Percentiles rank a stretch among this genome's conserved stretches.
Evolutionary conservation across 2,329 filamentous ascomycete genomes (phyloP).

Genomic region (Neonectria sp.): DNA sequence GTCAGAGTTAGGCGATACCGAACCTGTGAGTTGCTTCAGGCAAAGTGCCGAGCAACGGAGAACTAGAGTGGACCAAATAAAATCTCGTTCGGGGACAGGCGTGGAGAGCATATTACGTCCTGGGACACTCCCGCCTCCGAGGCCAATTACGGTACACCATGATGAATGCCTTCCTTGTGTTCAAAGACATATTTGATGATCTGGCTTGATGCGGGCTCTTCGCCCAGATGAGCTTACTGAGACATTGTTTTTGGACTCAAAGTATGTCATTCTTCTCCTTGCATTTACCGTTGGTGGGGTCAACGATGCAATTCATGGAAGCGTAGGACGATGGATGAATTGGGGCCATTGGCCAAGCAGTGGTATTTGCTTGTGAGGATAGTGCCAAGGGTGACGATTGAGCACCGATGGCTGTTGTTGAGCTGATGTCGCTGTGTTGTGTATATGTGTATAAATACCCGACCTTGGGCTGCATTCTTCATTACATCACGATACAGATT

Average conservation of each 20-base stretch:
- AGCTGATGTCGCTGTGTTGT: not conserved
- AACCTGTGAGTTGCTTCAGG: not conserved
- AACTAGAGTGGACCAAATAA: no score
- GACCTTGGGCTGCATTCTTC: not conserved
- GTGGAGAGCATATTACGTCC: not conserved
- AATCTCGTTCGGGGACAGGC: not conserved
- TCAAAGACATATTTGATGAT: not conserved
- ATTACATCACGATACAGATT: conserved; percentile 9
- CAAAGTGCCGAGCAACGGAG: not conserved
- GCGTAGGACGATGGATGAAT: not conserved
- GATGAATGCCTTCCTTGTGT: not conserved
- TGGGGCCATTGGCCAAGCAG: not conserved
- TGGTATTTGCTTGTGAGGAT: not conserved
- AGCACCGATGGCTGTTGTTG: not conserved
- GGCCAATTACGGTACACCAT: not conserved
- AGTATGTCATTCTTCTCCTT: not conserved
- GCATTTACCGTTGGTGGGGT: not conserved
- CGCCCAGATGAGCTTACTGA: conserved; percentile 5
- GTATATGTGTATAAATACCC: not conserved
- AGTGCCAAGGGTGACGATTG: not conserved
- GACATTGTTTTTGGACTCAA: conserved; percentile 9
- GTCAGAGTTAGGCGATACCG: not conserved
- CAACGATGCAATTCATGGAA: not conserved
- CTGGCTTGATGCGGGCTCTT: not conserved
- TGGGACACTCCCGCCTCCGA: not conserved